Evolutionary conservation across 1,139 yeast genomes (phyloP).

Genomic region (Yarrowia galli): DNA sequence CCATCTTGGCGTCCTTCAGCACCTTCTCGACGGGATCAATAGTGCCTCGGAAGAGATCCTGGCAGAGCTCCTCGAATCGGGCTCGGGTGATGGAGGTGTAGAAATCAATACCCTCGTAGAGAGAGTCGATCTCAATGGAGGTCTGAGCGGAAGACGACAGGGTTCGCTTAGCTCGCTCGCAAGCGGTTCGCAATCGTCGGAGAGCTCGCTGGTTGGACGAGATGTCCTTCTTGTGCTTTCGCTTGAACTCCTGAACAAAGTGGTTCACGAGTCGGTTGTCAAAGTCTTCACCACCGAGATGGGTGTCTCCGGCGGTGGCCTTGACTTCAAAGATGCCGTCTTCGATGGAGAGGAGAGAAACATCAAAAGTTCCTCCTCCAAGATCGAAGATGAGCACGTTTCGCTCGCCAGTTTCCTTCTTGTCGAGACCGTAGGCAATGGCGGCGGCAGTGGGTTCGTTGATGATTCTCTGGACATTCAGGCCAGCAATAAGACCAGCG

Average conservation of each 20-base stretch:
- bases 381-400: constrained; percentile 20
- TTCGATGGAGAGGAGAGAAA: constrained; percentile 10
- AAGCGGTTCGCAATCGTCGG: constrained; percentile 24
- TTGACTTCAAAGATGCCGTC: constrained; percentile 12
- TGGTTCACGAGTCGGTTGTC: constrained; percentile 28
- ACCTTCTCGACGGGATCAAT: constrained; percentile 13
- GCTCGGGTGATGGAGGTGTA: constrained; percentile 24
- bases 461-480: constrained; percentile 13
- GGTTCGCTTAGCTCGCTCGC: constrained; percentile 26
- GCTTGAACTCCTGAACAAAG: constrained; percentile 26
- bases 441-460: constrained; percentile 18
- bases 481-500: constrained; percentile 22
- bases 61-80: constrained; percentile 23
- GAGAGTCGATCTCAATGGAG: constrained; percentile 16
- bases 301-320: constrained; percentile 22
- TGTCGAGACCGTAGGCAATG: constrained; percentile 15
- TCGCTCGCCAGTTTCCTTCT: constrained; percentile 20
- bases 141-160: constrained; percentile 15
- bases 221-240: constrained; percentile 25
- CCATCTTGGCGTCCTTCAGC: constrained; percentile 17
- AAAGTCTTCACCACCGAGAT: constrained; percentile 21
- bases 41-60: constrained; percentile 22
- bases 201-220: constrained; percentile 24
- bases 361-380: constrained; percentile 21
- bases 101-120: constrained; percentile 17